Evolutionary conservation across 2,329 filamentous ascomycete species (phyloP), one percentile per base, ranked within the genome.

Genomic region (Sphaerostilbella broomeana): DNA sequence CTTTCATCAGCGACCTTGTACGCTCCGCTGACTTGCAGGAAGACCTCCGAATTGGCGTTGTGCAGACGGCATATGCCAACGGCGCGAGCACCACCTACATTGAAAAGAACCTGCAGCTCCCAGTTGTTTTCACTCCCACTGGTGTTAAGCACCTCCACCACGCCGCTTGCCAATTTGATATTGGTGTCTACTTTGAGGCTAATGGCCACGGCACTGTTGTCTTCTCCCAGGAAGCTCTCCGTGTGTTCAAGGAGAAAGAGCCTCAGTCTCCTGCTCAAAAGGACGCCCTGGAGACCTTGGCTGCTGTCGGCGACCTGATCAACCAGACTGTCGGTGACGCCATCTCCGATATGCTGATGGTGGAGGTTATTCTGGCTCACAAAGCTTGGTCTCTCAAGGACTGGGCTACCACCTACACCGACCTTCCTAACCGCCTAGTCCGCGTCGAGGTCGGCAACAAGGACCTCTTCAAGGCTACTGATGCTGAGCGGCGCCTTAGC

Each of bases 291-390:
- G 85, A 94, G 40, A 88, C 82, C 7, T 80, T 98, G 1, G 74
- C 77, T 38, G 89, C 87, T 9, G 75, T 94, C 38, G 83, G 83
- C 35, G 86, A 95, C 52, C 75, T 98, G 47, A 94, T 98, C 70
- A 98, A 98, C 72, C 92, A 98, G 69, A 92, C 92, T 1, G 90
- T 97, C 32, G 92, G 92, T 38, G 92, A 98, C 59, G 92, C 92
- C 32, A 76, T 98, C 42, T 95, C 88, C 1, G 92, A 98, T 65
- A 85, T 95, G 75, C 77, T 98, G 31, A 80, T 98, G 56, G 89
- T 97, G 26, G 92, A 98, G 65, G 86, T 90, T 22, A 92, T 97
- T 50, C 81, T 98, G 27, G 89, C 92, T 6, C 88, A 97, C 75
- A 97, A 95, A 70, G 75, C 73, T 50, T 98, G 89, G 89, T 80